A percentile compares a stretch with the other conserved stretches of the same genome.
Evolutionary conservation across 306 rosid genomes (phyloP).

Genomic region (Erythrophleum fordii): DNA sequence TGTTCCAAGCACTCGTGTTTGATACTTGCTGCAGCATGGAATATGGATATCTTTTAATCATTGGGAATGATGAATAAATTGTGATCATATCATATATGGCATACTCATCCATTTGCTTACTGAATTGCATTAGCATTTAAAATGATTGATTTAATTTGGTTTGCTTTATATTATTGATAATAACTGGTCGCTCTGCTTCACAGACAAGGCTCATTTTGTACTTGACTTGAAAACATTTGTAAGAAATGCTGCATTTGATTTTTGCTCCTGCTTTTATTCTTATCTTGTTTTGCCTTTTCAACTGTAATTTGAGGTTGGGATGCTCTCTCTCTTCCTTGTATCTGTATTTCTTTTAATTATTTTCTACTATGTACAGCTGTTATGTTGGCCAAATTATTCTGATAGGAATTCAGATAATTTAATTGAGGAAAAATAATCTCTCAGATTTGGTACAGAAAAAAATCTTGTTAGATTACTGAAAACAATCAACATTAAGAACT

Average conservation of each 20-base stretch:
- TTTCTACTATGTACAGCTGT: not conserved
- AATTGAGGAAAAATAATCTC: not conserved
- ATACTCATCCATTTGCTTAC: not conserved
- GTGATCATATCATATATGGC: not conserved
- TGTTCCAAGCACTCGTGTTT: not conserved
- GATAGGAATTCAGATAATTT: not conserved
- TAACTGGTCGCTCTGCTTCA: not conserved
- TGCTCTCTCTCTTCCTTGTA: not conserved
- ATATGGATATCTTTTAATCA: not conserved
- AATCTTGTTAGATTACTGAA: not conserved
- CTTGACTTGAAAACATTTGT: not conserved
- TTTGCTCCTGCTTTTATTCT: not conserved
- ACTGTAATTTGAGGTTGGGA: not conserved
- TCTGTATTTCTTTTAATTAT: not conserved
- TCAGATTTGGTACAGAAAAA: not conserved
- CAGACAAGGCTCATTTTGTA: not conserved
- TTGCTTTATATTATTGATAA: not conserved
- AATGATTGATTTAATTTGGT: conserved; percentile 4
- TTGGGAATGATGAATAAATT: not conserved
- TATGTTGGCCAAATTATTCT: not conserved
- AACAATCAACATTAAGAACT: not conserved
- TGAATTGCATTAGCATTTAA: conserved; percentile 4
- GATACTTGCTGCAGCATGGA: not conserved
- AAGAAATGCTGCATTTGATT: not conserved
- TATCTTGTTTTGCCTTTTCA: not conserved